These are phyloP conservation scores for Tylopilus sp. DNA, from an alignment of 768 basidiomycete species.

Conservation along the genomic window DNA sequence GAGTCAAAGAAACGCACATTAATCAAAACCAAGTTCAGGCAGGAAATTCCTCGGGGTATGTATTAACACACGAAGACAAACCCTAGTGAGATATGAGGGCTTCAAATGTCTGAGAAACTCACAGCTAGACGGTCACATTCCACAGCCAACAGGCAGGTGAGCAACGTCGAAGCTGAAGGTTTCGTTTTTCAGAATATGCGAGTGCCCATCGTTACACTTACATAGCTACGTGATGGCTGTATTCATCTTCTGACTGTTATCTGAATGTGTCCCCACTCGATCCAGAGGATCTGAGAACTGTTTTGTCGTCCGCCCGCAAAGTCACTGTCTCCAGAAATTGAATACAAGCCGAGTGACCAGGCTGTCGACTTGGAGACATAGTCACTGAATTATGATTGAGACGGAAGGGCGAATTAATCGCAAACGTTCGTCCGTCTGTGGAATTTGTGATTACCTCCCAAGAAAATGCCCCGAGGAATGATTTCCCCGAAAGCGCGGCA, in stretches of 20 bases:
- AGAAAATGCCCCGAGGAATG: constrained; percentile 39
- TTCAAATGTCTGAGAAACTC: constrained; percentile 1
- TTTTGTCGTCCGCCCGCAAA: constrained; percentile 32
- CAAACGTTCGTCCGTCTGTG: constrained; percentile 34
- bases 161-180: constrained; percentile 31
- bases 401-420: neutral
- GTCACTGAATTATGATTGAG: constrained; percentile 26
- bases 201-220: constrained; percentile 4
- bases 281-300: constrained; percentile 26
- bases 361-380: constrained; percentile 50
- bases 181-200: neutral
- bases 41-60: neutral
- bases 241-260: constrained; percentile 29
- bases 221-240: constrained; percentile 34
- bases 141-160: constrained; percentile 39
- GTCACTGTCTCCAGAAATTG: constrained; percentile 41
- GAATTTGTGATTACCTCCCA: constrained; percentile 33
- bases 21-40: neutral
- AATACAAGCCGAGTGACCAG: constrained; percentile 52
- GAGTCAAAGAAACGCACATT: constrained; percentile 10
- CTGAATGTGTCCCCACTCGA: constrained; percentile 38
- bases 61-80: constrained; percentile 13
- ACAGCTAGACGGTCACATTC: constrained; percentile 38
- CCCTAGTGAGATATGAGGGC: constrained; percentile 18
- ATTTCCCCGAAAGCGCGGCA: constrained; percentile 47